phyloP scores from a whole-genome alignment of 371 early-diverging fungal species.

The Rhizopus stolonifer region DNA sequence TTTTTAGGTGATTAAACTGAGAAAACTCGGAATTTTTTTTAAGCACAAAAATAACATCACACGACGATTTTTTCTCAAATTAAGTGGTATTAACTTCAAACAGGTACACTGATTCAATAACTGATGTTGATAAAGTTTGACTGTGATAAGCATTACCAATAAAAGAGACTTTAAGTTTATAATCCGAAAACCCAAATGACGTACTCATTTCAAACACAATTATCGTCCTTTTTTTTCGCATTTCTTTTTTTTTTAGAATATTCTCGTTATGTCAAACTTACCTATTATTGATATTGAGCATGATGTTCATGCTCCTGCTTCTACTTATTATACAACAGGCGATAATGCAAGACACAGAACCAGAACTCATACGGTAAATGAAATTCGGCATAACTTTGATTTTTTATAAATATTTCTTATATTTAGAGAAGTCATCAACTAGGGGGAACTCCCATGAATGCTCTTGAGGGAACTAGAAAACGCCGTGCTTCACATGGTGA shows the following conservation, averaged over 20 bases:
- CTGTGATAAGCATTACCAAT: no score
- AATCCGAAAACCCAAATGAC: neutral
- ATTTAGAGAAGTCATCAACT: slow-evolving; percentile 18
- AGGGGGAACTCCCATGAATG: neutral
- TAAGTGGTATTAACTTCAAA: no score
- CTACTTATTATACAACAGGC: slow-evolving; percentile 52
- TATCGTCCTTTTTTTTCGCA: slow-evolving; percentile 2
- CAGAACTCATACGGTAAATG: slow-evolving; percentile 32
- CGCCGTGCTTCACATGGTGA: slow-evolving; percentile 55
- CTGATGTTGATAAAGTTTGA: no score
- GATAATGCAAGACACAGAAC: slow-evolving; percentile 34
- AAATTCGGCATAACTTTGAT: slow-evolving; percentile 1
- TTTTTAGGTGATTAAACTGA: no score
- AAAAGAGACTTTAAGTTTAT: no score
- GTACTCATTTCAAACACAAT: neutral
- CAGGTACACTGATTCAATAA: no score
- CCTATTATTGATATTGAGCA: slow-evolving; percentile 12
- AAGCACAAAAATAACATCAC: no score
- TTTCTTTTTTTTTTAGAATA: slow-evolving; percentile 5
- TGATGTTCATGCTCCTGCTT: slow-evolving; percentile 51
- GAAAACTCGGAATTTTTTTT: no score
- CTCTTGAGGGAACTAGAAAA: slow-evolving; percentile 24
- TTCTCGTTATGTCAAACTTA: slow-evolving; percentile 14
- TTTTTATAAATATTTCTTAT: neutral
- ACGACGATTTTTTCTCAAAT: no score